Base-by-base conservation (phyloP, 116 monocot genomes). In the Cymodocea nodosa region DNA sequence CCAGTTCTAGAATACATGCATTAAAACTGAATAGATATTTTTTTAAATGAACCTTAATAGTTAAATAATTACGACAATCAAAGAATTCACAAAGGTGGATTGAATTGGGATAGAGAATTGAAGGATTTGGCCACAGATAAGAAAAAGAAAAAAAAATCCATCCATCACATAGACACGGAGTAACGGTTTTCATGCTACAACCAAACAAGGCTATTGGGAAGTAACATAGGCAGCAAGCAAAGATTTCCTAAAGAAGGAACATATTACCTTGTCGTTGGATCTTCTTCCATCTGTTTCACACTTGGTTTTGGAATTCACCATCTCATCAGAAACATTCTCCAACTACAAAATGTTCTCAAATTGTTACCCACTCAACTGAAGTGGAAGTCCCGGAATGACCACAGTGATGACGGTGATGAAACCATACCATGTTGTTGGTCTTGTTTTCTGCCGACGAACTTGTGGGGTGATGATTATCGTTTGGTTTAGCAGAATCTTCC, bases 281-380 rank as follows among this genome's bases (percentile, higher is more conserved):
- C 80, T 82, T 64, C 66, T 86, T 80, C 73, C 77, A 82, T 84
- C 82, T 52, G 84, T 82, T n/a, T 80, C 78, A 55, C 56, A 75
- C 40, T 71, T 65, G 64, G 71, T 78, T 65, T 78, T 72, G 24
- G 80, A 52, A 50, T 64, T 75, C 17, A 74, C 63, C 2, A 30
- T 65, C 52, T 78, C 80, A 23, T 69, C 64, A 57, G 75, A 75
- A 80, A 59, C 61, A 72, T 84, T 79, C 51, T 84, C 77, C 62
- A 75, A 63, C 93, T 86, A 48, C 18, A 35, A 6, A 48, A 44
- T 60, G 15, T 48, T 49, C 39, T 19, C 11, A 49, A 62, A 39
- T 25, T 36, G 37, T 10, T 62, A 18, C 36, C 34, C 4, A 54
- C 20, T 36, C 37, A 39, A 39, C 17, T 62, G 35, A 62, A 23